These are phyloP conservation scores for Parietichytrium sp. DNA, from an alignment of 108 stramenopile genomes.

Conservation along the genomic window DNA sequence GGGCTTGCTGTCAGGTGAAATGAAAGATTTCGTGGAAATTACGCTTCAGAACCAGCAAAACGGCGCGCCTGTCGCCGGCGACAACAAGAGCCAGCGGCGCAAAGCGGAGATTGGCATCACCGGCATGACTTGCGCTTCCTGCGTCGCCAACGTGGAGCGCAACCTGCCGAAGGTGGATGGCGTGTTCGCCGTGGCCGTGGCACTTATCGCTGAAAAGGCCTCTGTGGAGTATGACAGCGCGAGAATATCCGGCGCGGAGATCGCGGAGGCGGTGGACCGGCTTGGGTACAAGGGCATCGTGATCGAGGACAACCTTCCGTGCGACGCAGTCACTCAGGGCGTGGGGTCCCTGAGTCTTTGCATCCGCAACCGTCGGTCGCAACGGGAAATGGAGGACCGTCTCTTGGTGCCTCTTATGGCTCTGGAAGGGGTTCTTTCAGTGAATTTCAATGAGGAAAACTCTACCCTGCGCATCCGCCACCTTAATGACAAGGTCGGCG, in stretches of 20 bases:
- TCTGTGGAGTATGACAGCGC: neutral
- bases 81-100: no score
- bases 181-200: neutral
- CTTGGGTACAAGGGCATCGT: neutral
- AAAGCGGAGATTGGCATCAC: neutral
- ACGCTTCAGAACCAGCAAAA: no score
- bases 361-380: neutral
- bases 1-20: no score
- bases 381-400: neutral
- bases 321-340: neutral
- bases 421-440: neutral
- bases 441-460: neutral
- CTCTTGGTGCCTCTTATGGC: neutral
- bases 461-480: neutral
- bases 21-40: no score
- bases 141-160: conserved; percentile 15
- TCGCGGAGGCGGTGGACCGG: neutral
- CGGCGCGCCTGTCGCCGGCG: no score
- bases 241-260: neutral
- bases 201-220: conserved; percentile 36
- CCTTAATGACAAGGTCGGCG: conserved; percentile 10
- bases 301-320: neutral
- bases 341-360: neutral
- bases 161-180: neutral
- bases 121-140: conserved; percentile 41